Evolutionary conservation across 495 filamentous ascomycete species (phyloP).

Genomic region (Aspergillus biplanus): DNA sequence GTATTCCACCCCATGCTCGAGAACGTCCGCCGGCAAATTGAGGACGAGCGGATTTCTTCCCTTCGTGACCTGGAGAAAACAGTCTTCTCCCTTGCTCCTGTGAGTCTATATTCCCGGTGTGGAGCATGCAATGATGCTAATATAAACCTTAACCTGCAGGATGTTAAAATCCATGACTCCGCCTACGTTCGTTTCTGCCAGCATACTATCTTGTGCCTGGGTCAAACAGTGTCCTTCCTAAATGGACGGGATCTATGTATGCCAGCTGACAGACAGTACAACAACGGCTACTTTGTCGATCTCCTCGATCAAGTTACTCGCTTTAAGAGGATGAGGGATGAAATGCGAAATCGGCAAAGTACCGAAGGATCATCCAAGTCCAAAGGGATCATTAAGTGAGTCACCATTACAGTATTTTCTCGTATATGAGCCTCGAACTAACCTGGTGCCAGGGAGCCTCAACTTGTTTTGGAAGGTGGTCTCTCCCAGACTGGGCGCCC

Average conservation of each 20-base stretch:
- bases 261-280: constrained; percentile 83
- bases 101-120: constrained; percentile 62
- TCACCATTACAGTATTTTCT: constrained; percentile 31
- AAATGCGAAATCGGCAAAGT: constrained; percentile 43
- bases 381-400: constrained; percentile 38
- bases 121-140: constrained; percentile 30
- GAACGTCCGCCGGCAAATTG: constrained; percentile 75
- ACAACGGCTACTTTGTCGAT: constrained; percentile 91
- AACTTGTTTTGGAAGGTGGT: constrained; percentile 74
- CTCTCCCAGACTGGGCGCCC: constrained; percentile 75
- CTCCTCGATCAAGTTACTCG: constrained; percentile 82
- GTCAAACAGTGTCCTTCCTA: constrained; percentile 77
- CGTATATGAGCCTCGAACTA: not conserved
- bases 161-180: constrained; percentile 73
- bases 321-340: constrained; percentile 66
- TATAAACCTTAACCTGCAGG: constrained; percentile 52
- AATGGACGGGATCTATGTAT: constrained; percentile 79
- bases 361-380: constrained; percentile 21
- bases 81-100: constrained; percentile 80
- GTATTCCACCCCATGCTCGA: constrained; percentile 78
- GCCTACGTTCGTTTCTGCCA: constrained; percentile 81
- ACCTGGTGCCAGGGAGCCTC: constrained; percentile 55
- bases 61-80: constrained; percentile 90
- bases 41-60: constrained; percentile 78
- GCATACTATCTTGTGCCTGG: constrained; percentile 81